Base-by-base conservation (phyloP, 1,139 yeast genomes). In the Debaryomyces sp. region DNA sequence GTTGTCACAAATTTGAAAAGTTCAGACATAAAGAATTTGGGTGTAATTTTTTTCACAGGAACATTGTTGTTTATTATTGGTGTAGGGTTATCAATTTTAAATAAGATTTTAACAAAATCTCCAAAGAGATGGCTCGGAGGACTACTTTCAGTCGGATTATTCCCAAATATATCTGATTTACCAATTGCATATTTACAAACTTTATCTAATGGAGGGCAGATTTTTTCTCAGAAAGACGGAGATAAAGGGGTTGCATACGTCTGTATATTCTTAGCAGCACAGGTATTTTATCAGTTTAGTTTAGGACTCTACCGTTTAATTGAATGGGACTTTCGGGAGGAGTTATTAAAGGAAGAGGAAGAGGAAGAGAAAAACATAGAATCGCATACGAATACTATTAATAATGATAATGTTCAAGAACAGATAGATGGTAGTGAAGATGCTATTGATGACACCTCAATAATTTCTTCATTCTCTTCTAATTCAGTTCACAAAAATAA, bases 101-200 rank as follows among this genome's bases (percentile, higher is more conserved):
- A 70, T 5, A 62, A 67, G 47, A 50, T 68, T n/a, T 52, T 69
- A 1, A 69, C 80, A 29, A 76, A 77, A 24, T 67, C 80, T 5
- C 97, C 97, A 0, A 79, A 78, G 54, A 70, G 80, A 45, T 91
- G 96, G 96, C 69, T 80, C 41, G 96, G 96, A 46, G 96, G 96
- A 0, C 68, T 82, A 13, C 68, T 89, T 1, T 84, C 89, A 0
- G 73, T 82, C 9, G 77, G 92, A 5, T 73, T 88, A 40, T 82
- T 89, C 63, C 76, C 81, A 23, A 86, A 86, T 59, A 85, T 88
- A 43, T 83, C 94, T 8, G 97, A 91, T 68, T 73, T 91, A 51
- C 97, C 97, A 0, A 88, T 91, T 58, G 97, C 97, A 0, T 90
- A 90, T 58, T 75, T 91, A 37, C 96, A 89, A 59, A 87, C 96